Evolutionary conservation across 129 eudicot species (phyloP).

Genomic region (Escallonia herrerae): DNA sequence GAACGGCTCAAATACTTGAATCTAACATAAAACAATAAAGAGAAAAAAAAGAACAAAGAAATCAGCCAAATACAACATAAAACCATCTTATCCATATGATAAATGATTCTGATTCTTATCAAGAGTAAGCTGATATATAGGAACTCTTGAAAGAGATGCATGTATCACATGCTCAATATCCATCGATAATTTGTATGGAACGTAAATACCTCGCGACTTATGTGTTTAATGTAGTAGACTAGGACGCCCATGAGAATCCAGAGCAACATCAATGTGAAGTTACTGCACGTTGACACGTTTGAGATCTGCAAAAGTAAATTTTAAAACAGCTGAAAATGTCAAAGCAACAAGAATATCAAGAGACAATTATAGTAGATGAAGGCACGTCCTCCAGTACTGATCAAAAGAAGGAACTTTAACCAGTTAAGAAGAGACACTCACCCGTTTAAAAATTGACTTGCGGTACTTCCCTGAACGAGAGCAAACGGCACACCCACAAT

Average conservation of each 20-base stretch:
- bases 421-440: slow-evolving; percentile 13
- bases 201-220: slow-evolving; percentile 66
- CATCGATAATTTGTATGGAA: not conserved
- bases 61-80: no score
- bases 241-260: slow-evolving; percentile 73
- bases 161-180: not conserved
- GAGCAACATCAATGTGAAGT: slow-evolving; percentile 70
- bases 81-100: no score
- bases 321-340: not conserved
- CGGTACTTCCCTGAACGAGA: slow-evolving; percentile 75
- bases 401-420: slow-evolving; percentile 4
- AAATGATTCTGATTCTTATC: no score
- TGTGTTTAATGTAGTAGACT: slow-evolving; percentile 63
- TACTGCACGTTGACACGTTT: slow-evolving; percentile 70
- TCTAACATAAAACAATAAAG: slow-evolving; percentile 22
- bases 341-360: not conserved
- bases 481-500: slow-evolving; percentile 80
- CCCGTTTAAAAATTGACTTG: slow-evolving; percentile 64
- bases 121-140: no score
- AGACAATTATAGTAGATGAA: not conserved
- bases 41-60: not conserved
- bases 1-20: slow-evolving; percentile 87
- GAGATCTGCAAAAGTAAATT: slow-evolving; percentile 41
- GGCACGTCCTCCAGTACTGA: not conserved
- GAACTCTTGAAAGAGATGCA: no score